Conservation (phyloP, 2,329 filamentous ascomycete species). For the Iodosphaeria phyllophila region DNA sequence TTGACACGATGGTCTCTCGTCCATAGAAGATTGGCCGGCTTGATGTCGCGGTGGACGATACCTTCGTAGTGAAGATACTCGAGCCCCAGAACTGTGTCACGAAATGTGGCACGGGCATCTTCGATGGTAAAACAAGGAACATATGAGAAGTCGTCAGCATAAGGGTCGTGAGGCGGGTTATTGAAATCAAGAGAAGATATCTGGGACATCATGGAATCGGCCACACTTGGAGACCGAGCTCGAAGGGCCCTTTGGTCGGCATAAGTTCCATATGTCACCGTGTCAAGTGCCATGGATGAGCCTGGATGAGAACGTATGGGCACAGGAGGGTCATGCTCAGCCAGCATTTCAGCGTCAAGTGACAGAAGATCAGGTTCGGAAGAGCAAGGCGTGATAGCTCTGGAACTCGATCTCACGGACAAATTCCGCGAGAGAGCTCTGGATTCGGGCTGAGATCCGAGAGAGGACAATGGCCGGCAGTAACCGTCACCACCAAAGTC, state of each 20-base stretch:
- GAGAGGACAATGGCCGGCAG: conserved; percentile 5
- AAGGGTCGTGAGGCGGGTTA: conserved; percentile 38
- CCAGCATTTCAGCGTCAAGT: conserved; percentile 20
- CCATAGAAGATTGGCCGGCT: conserved; percentile 79
- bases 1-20: conserved; percentile 76
- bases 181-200: conserved; percentile 47
- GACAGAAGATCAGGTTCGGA: conserved; percentile 16
- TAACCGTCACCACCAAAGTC: too few species aligned
- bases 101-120: conserved; percentile 67
- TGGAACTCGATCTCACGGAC: conserved; percentile 24
- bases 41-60: conserved; percentile 71
- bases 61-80: conserved; percentile 86
- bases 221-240: conserved; percentile 60
- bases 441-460: conserved; percentile 8
- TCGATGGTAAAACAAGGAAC: conserved; percentile 83
- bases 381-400: conserved; percentile 13
- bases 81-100: conserved; percentile 80
- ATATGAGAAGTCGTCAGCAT: conserved; percentile 78
- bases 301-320: conserved; percentile 31
- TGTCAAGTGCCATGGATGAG: conserved; percentile 45
- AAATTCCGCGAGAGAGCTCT: conserved; percentile 26
- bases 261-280: conserved; percentile 57
- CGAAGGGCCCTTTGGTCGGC: conserved; percentile 34
- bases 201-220: conserved; percentile 56
- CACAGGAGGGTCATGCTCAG: conserved; percentile 32